Evolutionary conservation across 345 rosid genomes (phyloP).

Genomic region (Moringa oleifera): DNA sequence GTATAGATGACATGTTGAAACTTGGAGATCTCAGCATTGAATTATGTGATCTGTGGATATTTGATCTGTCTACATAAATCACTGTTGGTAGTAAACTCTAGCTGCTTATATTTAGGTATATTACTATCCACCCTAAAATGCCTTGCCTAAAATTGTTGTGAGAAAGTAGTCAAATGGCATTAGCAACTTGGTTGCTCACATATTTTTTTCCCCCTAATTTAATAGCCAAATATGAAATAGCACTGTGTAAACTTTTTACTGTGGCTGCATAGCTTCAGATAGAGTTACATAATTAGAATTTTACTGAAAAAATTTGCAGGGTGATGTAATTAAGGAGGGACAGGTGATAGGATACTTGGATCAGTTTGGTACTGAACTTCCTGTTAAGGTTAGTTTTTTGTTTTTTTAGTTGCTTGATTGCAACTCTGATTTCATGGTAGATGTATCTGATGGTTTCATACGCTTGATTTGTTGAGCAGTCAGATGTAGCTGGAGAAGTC

Average conservation of each 20-base stretch:
- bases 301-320: slow-evolving; percentile 38
- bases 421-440: slow-evolving; percentile 1
- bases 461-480: slow-evolving; percentile 47
- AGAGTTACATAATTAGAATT: not conserved
- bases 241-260: not conserved
- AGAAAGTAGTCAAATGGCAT: too few species aligned
- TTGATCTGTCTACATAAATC: not conserved
- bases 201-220: too few species aligned
- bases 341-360: slow-evolving; percentile 83
- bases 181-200: too few species aligned
- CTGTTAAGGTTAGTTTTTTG: slow-evolving; percentile 61
- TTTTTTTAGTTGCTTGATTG: slow-evolving; percentile 14
- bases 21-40: not conserved
- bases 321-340: slow-evolving; percentile 76
- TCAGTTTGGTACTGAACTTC: slow-evolving; percentile 73
- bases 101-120: too few species aligned
- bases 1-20: not conserved
- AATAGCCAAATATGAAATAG: not conserved
- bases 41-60: not conserved
- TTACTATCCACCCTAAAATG: too few species aligned
- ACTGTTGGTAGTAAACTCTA: too few species aligned
- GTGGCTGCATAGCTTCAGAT: slow-evolving; percentile 1
- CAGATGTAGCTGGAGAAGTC: slow-evolving; percentile 86
- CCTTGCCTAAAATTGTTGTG: too few species aligned
- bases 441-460: slow-evolving; percentile 5